These are phyloP conservation scores for Cystobasidiaceae sp. DNA, from an alignment of 1,284 basidiomycete genomes.

Conservation along the genomic window DNA sequence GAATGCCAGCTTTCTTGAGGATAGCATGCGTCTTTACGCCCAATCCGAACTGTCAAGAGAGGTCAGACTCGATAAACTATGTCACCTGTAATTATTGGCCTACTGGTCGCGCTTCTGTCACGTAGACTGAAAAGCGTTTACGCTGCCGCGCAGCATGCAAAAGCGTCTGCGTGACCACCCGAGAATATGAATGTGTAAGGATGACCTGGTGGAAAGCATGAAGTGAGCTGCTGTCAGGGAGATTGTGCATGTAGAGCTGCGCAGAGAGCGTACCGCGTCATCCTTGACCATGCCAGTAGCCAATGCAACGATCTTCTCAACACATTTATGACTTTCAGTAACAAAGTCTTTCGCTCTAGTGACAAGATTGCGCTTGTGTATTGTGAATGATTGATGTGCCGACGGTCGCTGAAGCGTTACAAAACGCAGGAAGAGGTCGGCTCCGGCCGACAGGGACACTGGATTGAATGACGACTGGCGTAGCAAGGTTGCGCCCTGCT, in stretches of 20 bases:
- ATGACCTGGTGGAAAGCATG: constrained; percentile 56
- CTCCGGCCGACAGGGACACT: constrained; percentile 80
- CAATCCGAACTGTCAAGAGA: constrained; percentile 42
- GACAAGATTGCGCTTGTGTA: constrained; percentile 50
- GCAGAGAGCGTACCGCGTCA: constrained; percentile 59
- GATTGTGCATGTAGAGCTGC: background rate
- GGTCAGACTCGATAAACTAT: background rate
- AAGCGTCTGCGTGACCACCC: constrained; percentile 91
- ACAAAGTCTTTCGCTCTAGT: constrained; percentile 61
- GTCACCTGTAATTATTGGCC: constrained; percentile 56
- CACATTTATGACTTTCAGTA: constrained; percentile 54
- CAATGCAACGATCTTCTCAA: constrained; percentile 83
- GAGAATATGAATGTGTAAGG: constrained; percentile 89
- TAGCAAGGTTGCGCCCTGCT: constrained; percentile 64
- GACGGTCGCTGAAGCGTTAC: constrained; percentile 40
- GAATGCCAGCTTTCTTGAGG: constrained; percentile 78
- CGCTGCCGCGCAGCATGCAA: constrained; percentile 69
- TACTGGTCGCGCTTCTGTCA: constrained; percentile 87
- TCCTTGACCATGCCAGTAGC: constrained; percentile 89
- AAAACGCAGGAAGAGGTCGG: constrained; percentile 63
- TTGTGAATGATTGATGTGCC: constrained; percentile 54
- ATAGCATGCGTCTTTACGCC: constrained; percentile 84
- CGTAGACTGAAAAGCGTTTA: constrained; percentile 94
- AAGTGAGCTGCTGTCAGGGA: background rate
- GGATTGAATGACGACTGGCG: constrained; percentile 65